Conservation (phyloP, 352 stramenopile genomes). For the Pythium rhizo-oryzae region DNA sequence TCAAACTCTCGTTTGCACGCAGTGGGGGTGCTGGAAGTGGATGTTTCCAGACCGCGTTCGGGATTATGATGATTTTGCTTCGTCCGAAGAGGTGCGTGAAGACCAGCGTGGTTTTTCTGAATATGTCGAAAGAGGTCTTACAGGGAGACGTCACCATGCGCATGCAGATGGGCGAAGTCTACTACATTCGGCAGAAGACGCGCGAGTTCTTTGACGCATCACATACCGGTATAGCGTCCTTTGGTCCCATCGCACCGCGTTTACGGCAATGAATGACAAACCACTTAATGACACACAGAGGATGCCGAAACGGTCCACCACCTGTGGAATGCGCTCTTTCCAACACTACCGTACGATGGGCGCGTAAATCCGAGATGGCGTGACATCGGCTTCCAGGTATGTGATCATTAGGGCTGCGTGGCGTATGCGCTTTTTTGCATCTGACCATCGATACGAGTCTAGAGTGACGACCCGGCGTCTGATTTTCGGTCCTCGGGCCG, state of each 20-base stretch:
- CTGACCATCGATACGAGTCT: background rate
- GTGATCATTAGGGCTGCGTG: background rate
- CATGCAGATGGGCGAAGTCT: constrained; percentile 56
- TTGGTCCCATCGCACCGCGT: background rate
- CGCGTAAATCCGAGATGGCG: constrained; percentile 63
- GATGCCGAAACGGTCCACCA: constrained; percentile 65
- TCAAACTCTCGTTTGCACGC: constrained; percentile 29
- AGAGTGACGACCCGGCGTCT: constrained; percentile 66
- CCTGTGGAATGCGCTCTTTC: constrained; percentile 67
- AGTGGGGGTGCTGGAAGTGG: constrained; percentile 69
- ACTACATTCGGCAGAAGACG: constrained; percentile 54
- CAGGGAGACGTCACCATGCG: no score
- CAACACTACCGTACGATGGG: constrained; percentile 66
- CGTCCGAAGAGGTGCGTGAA: constrained; percentile 45
- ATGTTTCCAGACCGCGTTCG: constrained; percentile 53
- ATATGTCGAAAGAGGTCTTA: background rate
- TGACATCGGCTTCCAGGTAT: constrained; percentile 70
- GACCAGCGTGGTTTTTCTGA: background rate
- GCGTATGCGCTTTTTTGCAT: background rate
- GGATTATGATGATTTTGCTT: constrained; percentile 72
- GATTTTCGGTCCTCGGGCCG: constrained; percentile 64
- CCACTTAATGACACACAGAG: constrained; percentile 31
- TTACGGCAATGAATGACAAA: background rate
- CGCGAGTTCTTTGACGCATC: constrained; percentile 58
- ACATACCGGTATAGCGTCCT: constrained; percentile 22